Evolutionary conservation across 768 basidiomycete genomes (phyloP).

Genomic region (Tylopilus sp.): DNA sequence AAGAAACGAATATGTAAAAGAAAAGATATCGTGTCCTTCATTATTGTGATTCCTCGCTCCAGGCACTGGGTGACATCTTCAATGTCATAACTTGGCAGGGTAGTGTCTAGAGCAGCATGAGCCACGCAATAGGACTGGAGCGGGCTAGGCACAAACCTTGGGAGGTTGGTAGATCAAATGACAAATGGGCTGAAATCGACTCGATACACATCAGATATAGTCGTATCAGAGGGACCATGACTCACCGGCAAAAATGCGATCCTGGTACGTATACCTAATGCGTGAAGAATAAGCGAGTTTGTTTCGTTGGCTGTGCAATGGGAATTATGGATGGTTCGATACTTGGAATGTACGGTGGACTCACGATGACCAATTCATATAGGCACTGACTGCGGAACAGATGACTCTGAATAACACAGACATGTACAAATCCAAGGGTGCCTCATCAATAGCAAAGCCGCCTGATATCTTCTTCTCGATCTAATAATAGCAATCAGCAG

Average conservation of each 20-base stretch:
- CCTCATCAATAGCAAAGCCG: background rate
- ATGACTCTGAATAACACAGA: constrained; percentile 11
- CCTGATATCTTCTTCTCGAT: constrained; percentile 19
- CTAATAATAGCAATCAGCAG: constrained; percentile 5
- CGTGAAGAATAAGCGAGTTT: constrained; percentile 12
- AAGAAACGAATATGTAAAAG: constrained; percentile 24
- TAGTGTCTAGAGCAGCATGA: constrained; percentile 6
- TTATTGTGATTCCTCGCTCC: constrained; percentile 6
- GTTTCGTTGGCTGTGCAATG: constrained; percentile 2
- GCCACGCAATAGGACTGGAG: background rate
- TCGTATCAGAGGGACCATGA: background rate
- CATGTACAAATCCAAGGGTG: constrained; percentile 3
- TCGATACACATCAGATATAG: background rate
- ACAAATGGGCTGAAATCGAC: constrained; percentile 10
- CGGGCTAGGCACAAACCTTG: constrained; percentile 6
- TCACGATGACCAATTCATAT: constrained; percentile 19
- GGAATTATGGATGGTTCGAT: background rate
- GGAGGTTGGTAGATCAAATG: constrained; percentile 12
- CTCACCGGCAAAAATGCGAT: constrained; percentile 19
- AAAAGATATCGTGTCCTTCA: constrained; percentile 13
- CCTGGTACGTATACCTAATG: constrained; percentile 20
- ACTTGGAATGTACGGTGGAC: background rate
- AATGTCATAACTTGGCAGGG: background rate
- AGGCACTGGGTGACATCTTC: constrained; percentile 9
- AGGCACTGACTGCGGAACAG: constrained; percentile 17